Evolutionary conservation across 768 basidiomycete genomes (phyloP), one percentile per base, ranked within the genome.

Genomic region (Nidularia sp.): DNA sequence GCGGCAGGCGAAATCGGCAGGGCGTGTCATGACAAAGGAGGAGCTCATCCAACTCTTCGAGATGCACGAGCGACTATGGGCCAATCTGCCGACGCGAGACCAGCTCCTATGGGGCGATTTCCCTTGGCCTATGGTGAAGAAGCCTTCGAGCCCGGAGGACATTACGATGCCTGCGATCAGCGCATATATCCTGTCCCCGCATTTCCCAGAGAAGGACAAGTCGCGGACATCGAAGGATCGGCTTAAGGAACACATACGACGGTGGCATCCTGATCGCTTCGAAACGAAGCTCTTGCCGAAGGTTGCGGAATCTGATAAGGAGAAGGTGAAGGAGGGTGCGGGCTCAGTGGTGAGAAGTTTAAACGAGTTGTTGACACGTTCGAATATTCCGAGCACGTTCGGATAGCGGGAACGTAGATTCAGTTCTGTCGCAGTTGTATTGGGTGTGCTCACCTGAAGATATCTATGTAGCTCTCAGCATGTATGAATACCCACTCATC

Each of bases 191-290:
- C 69, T 80, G 51, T 83, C 83, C 12, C 71, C 78, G 8, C 64
- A 78, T 52, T 77, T 81, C 55, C 80, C 84, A 0, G 72, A 73
- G 51, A 70, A 63, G 51, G 82, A 83, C 31, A 29, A 29, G 25
- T 29, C 25, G 25, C 78, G 74, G 60, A 57, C 73, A 47, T 81
- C 73, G 47, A 88, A 86, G 69, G 89, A 90, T 58, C 81, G 87
- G 10, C 75, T 90, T 56, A 88, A 83, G 71, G 88, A 90, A 54
- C 81, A 84, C 50, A 76, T 92, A 58, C 78, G 80, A 66, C 70
- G 77, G 56, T 92, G 88, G 89, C 89, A 92, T 66, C 89, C 90
- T 3, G 90, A 92, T 67, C 81, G 86, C 34, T 91, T 92, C 61
- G 85, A 90, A 57, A 82, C 81, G 34, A 83, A 85, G 64, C 69